These are phyloP conservation scores for Grigorovia jiainica DNA, from an alignment of 805 yeast species.

Conservation along the genomic window DNA sequence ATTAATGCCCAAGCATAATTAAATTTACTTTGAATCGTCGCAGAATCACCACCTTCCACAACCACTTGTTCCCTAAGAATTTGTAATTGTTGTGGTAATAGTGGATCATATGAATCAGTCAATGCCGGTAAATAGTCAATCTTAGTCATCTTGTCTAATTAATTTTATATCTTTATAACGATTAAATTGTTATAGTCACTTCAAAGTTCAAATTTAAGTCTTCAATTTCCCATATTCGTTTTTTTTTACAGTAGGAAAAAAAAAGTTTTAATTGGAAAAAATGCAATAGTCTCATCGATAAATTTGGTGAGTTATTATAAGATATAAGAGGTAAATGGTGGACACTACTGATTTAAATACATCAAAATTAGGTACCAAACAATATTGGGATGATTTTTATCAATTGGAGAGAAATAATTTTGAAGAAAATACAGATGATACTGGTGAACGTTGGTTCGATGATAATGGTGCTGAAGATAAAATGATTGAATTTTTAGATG, in stretches of 20 bases:
- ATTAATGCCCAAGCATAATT: conserved; percentile 96
- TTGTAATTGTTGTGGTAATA: conserved; percentile 65
- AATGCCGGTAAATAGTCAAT: conserved; percentile 24
- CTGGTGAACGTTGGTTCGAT: conserved; percentile 95
- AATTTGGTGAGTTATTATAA: not conserved
- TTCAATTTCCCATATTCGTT: no score
- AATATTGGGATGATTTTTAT: conserved; percentile 90
- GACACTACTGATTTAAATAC: conserved; percentile 47
- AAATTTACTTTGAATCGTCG: conserved; percentile 76
- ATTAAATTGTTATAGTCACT: no score
- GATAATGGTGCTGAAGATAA: conserved; percentile 88
- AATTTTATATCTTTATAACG: no score
- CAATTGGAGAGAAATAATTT: conserved; percentile 64
- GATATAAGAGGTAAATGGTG: conserved; percentile 17
- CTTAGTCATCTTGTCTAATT: conserved; percentile 13
- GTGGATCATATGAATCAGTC: conserved; percentile 32
- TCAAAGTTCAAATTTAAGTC: no score
- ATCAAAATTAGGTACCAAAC: conserved; percentile 78
- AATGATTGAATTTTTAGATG: conserved; percentile 63
- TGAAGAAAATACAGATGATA: conserved; percentile 63
- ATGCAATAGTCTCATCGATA: not conserved
- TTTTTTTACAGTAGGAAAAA: no score
- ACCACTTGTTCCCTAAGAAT: conserved; percentile 69
- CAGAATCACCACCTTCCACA: conserved; percentile 64
- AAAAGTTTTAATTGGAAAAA: not conserved